Evolutionary conservation across 805 yeast genomes (phyloP), one percentile per base, ranked within the genome.

Genomic region (Kodamaea neixiangensis): DNA sequence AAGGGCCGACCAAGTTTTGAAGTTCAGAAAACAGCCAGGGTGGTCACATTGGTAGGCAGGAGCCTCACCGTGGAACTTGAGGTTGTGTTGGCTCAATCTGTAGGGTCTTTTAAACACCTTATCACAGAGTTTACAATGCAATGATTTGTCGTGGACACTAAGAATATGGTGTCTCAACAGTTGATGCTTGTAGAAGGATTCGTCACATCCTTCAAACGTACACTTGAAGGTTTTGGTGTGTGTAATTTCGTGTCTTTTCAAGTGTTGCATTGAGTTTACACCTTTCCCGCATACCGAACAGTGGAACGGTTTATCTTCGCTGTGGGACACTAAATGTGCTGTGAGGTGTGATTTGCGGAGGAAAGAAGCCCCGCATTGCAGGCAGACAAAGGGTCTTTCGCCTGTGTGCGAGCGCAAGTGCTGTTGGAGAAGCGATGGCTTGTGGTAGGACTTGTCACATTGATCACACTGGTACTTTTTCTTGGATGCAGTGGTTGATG

Each of bases 211-310:
- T 19, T 77, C 85, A 56, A 77, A 72, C 1, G 77, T 59, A 65
- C 97, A 90, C 19, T 56, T 53, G 59, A 84, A 85, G 1, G 89
- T 80, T 48, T 66, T 71, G 3, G 83, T 82, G 64, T 94, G 98
- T 1, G 96, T 86, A 35, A 80, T 77, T 67, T 86, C 90, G 65
- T 94, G 99, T 48, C 97, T 77, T 54, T 78, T 81, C 50, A 90
- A 72, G 62, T 92, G 97, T 68, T 94, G 98, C 47, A 65, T 66
- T 0, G 96, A 79, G 47, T 84, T 85, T 47, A 88, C 86, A 2
- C 97, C 96, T 66, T 90, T 91, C 1, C 85, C 85, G 64, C 99
- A 94, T 1, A 76, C 64, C 0, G 82, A 66, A 61, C 98, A 92
- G 39, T 76, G 79, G 62, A 78, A 83, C 0, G 96, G 96, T 59